These are phyloP conservation scores for Xylariales sp. DNA, from an alignment of 2,329 filamentous ascomycete species.

Conservation along the genomic window DNA sequence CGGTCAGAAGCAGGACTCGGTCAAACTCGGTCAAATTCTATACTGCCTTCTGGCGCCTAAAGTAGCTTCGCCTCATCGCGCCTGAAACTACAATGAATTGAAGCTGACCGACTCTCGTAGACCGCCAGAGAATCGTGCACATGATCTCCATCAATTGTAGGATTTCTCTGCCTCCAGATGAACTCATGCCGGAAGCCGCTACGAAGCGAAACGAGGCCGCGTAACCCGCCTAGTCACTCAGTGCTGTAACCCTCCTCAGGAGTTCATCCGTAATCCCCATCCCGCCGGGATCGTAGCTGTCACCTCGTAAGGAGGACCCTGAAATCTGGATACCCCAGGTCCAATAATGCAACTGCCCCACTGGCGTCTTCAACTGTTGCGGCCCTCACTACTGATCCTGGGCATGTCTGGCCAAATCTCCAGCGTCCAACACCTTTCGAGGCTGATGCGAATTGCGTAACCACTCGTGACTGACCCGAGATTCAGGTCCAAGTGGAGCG, in stretches of 20 bases:
- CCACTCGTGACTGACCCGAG: neutral
- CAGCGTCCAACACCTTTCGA: too few species aligned
- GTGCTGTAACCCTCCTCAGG: too few species aligned
- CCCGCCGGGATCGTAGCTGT: neutral
- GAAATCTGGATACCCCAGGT: neutral
- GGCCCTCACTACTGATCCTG: neutral
- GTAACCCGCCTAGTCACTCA: neutral
- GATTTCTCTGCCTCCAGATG: neutral
- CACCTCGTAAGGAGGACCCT: neutral
- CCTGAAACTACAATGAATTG: too few species aligned
- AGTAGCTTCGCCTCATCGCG: too few species aligned
- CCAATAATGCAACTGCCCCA: neutral
- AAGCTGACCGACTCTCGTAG: too few species aligned
- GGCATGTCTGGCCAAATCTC: neutral
- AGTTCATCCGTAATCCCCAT: neutral
- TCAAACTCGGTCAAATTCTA: too few species aligned
- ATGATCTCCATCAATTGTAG: neutral
- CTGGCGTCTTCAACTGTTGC: neutral
- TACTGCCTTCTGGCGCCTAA: too few species aligned
- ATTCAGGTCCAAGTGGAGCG: neutral
- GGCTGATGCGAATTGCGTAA: too few species aligned
- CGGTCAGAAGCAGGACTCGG: too few species aligned
- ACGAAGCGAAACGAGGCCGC: neutral
- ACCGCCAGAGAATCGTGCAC: slow-evolving; percentile 1
- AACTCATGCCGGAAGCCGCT: too few species aligned